Base-by-base conservation (phyloP, 2,329 filamentous ascomycete genomes). In the Verticillium alfalfae region DNA sequence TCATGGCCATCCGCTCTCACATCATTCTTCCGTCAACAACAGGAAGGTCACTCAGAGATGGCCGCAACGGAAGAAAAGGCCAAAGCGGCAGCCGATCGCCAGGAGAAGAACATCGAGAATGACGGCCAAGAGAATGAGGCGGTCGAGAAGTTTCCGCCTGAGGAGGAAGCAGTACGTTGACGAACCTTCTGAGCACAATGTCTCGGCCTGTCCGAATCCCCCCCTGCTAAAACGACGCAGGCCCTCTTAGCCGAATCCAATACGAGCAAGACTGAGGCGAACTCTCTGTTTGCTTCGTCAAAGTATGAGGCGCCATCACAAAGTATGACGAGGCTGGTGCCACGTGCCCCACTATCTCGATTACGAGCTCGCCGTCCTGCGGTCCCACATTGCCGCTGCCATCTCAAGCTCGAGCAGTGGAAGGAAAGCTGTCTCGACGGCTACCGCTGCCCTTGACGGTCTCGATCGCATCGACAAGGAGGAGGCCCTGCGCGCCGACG, bases 321-420 rank as follows among this genome's bases (percentile, higher is more conserved):
- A 89, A 85, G 64, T 98, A 98, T 76, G 89, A 93, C 69, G 86
- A 89, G 66, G 93, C 95, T 26, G 81, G 96, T 3, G 82, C 86
- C 13, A 84, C 88, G 8, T 93, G 92, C 69, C 94, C 94, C 2
- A 88, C 66, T 96, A 96, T 72, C 84, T 96, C 34, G 88, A 94
- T 72, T 97, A 92, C 76, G 92, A 97, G 68, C 82, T 94, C 65
- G 92, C 93, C 34, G 91, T 98, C 10, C 81, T 98, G 6, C 87
- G 89, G 63, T 93, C 90, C 72, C 98, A 98, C 78, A 89, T 97
- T 66, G 85, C 94, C 1, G 94, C 93, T 97, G 93, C 71, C 87
- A 97, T 69, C 74, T 98, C 60, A 96, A 96, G 72, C 80, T 96
- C 3, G 82, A 88, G 64, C 88, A 94, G 64, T 97, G 93, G 91